These are phyloP conservation scores for Yamadazyma trypodendri DNA, from an alignment of 1,139 yeast genomes.

Conservation along the genomic window DNA sequence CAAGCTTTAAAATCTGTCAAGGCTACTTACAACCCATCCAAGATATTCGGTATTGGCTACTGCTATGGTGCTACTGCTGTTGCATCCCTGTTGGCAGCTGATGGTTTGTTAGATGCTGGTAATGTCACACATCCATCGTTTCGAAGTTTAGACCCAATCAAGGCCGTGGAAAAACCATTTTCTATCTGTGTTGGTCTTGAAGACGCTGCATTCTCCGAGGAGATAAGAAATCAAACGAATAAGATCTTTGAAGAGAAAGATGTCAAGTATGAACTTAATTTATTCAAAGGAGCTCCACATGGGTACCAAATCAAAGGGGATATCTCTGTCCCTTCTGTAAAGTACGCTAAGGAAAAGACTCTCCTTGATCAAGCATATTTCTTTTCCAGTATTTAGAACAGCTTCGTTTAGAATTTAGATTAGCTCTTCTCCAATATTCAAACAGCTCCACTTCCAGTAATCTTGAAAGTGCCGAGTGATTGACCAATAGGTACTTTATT, in stretches of 20 bases:
- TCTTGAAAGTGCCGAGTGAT: too few relatives aligned
- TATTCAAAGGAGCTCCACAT: constrained; percentile 63
- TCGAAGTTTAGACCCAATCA: constrained; percentile 59
- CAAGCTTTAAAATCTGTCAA: constrained; percentile 43
- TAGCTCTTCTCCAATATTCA: too few relatives aligned
- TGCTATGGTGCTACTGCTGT: constrained; percentile 80
- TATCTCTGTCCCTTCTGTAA: constrained; percentile 45
- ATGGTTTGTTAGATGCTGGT: constrained; percentile 52
- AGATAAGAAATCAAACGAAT: constrained; percentile 58
- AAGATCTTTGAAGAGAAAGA: constrained; percentile 46
- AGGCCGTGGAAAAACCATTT: constrained; percentile 55
- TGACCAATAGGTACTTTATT: too few relatives aligned
- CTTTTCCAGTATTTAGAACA: constrained; percentile 14
- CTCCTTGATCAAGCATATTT: constrained; percentile 51
- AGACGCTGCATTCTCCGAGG: constrained; percentile 60
- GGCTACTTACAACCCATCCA: constrained; percentile 45
- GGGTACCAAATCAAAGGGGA: constrained; percentile 83
- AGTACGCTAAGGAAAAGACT: constrained; percentile 69
- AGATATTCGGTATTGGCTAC: constrained; percentile 65
- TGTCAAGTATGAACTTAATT: constrained; percentile 49
- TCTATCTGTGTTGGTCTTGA: constrained; percentile 69
- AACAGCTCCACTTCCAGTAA: too few relatives aligned
- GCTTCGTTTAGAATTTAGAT: too few relatives aligned
- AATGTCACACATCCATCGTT: constrained; percentile 81
- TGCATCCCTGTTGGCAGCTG: constrained; percentile 47